A percentile compares a stretch with the other conserved stretches of the same genome.
phyloP scores from a whole-genome alignment of 495 filamentous ascomycete genomes.

The Aspergillus ostianus region DNA sequence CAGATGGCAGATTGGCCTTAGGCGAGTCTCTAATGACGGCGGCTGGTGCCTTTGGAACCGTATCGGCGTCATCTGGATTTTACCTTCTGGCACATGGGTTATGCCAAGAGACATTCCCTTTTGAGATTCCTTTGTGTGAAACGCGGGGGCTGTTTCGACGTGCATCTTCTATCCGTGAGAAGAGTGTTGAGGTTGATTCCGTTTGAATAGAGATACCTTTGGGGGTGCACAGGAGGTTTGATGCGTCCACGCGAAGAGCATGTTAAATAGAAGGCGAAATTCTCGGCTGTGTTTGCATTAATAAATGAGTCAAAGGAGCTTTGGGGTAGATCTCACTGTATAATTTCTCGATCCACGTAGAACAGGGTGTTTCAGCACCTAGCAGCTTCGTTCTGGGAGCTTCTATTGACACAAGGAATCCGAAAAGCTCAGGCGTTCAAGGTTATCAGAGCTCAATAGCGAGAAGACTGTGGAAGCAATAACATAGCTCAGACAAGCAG shows the following conservation, averaged over 20 bases:
- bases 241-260: too few relatives aligned
- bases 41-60: constrained; percentile 16
- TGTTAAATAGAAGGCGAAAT: too few relatives aligned
- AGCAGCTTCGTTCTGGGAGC: too few relatives aligned
- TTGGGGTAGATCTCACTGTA: too few relatives aligned
- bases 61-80: constrained; percentile 13
- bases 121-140: constrained; percentile 10
- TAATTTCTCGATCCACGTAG: too few relatives aligned
- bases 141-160: neutral
- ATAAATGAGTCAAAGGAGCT: too few relatives aligned
- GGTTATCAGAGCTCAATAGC: too few relatives aligned
- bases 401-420: too few relatives aligned
- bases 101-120: constrained; percentile 15
- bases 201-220: neutral
- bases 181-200: neutral
- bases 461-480: neutral
- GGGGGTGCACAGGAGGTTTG: neutral
- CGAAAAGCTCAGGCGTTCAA: too few relatives aligned
- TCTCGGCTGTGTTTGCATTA: too few relatives aligned
- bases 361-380: too few relatives aligned
- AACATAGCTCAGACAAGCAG: constrained; percentile 6
- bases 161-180: neutral
- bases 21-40: constrained; percentile 8
- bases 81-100: constrained; percentile 16
- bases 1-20: constrained; percentile 10